Evolutionary conservation across 306 rosid genomes (phyloP).

Genomic region (Biancaea sappan): DNA sequence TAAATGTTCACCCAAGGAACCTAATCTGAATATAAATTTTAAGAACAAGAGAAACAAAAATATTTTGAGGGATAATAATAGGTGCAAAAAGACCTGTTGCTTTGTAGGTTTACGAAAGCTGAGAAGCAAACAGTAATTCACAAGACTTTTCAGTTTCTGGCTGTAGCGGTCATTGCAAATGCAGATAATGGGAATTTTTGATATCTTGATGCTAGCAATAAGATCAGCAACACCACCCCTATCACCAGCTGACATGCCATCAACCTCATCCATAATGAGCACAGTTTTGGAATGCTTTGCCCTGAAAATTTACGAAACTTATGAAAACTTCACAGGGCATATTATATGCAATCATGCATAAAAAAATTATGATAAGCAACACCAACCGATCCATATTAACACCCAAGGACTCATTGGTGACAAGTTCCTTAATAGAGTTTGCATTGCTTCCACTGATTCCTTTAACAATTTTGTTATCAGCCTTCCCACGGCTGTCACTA

Average conservation of each 20-base stretch:
- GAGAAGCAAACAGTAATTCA: conserved; percentile 91
- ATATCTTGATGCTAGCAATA: conserved; percentile 85
- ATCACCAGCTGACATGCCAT: conserved; percentile 99
- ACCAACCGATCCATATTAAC: conserved; percentile 61
- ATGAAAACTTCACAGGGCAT: conserved; percentile 23
- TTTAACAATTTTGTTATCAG: conserved; percentile 84
- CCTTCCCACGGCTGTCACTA: conserved; percentile 95
- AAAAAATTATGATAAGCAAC: conserved; percentile 34
- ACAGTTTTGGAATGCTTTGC: conserved; percentile 73
- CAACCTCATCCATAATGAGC: conserved; percentile 98
- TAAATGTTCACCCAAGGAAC: no score
- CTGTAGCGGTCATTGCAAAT: conserved; percentile 98
- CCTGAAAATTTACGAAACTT: conserved; percentile 56
- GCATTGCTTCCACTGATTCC: conserved; percentile 94
- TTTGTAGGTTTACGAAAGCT: conserved; percentile 91
- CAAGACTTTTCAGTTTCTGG: conserved; percentile 93
- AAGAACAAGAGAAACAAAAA: conserved; percentile 15
- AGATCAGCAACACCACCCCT: conserved; percentile 98
- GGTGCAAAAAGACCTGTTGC: conserved; percentile 70
- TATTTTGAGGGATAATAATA: background rate
- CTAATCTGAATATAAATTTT: conserved; percentile 1
- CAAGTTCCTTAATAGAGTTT: conserved; percentile 84
- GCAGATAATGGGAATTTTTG: conserved; percentile 95
- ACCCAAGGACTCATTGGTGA: conserved; percentile 66
- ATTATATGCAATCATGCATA: conserved; percentile 22